Conservation (phyloP, 169 alveolate genomes). For the Plasmodium malariae region DNA sequence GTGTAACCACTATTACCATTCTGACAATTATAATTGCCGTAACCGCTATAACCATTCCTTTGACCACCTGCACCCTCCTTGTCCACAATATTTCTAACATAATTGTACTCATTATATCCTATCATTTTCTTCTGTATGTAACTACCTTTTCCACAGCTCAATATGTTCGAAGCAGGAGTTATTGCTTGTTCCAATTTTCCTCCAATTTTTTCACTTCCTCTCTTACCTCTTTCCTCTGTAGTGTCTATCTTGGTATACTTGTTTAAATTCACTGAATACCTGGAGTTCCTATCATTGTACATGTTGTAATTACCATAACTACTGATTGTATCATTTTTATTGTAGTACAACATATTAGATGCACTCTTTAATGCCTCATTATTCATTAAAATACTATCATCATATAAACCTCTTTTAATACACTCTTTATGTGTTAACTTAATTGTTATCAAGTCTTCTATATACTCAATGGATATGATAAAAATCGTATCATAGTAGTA, state of each 20-base stretch:
- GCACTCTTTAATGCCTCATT: background rate
- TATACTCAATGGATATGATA: slow-evolving; percentile 55
- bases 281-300: background rate
- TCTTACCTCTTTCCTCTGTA: background rate
- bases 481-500: slow-evolving; percentile 36
- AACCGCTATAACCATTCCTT: no score
- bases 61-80: background rate
- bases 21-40: slow-evolving; percentile 3
- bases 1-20: background rate
- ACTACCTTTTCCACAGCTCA: background rate
- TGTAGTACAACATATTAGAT: background rate
- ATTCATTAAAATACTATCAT: background rate
- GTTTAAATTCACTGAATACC: background rate
- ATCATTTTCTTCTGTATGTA: background rate
- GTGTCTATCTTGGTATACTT: background rate
- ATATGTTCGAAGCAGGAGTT: background rate
- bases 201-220: background rate
- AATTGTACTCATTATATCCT: background rate
- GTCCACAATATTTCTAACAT: background rate
- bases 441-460: slow-evolving; percentile 63
- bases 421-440: slow-evolving; percentile 37
- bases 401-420: background rate
- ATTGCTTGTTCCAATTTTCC: background rate
- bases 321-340: background rate
- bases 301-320: background rate